Evolutionary conservation across 805 yeast species (phyloP).

Genomic region (Cyberlindnera mississippiensis): DNA sequence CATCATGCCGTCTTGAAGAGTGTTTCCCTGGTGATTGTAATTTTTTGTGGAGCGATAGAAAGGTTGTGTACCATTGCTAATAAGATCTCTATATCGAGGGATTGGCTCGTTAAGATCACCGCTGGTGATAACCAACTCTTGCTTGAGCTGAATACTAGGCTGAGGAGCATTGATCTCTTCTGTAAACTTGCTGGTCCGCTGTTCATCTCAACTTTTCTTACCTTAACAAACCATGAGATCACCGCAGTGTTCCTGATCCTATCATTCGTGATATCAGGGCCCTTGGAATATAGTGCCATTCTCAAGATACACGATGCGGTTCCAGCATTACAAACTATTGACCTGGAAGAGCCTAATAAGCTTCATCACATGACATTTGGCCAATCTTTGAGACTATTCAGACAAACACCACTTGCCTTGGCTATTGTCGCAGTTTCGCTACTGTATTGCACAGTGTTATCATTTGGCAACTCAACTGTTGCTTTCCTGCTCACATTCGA

Average conservation of each 20-base stretch:
- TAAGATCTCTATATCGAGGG: constrained; percentile 36
- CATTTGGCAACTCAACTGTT: constrained; percentile 36
- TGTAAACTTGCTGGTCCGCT: constrained; percentile 38
- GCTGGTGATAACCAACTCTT: constrained; percentile 26
- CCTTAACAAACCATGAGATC: constrained; percentile 21
- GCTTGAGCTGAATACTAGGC: constrained; percentile 29
- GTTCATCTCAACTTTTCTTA: constrained; percentile 31
- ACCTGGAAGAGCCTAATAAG: not conserved
- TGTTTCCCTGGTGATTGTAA: constrained; percentile 20
- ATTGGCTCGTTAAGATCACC: constrained; percentile 37
- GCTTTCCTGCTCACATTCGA: constrained; percentile 30
- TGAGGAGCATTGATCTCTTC: constrained; percentile 36
- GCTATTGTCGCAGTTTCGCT: constrained; percentile 30
- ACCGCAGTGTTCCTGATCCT: constrained; percentile 28
- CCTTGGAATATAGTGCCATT: constrained; percentile 33
- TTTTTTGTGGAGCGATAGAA: constrained; percentile 33
- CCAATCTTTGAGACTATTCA: constrained; percentile 20
- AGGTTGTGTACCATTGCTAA: constrained; percentile 32
- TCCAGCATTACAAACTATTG: constrained; percentile 24
- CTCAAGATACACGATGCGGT: constrained; percentile 31
- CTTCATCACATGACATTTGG: constrained; percentile 10
- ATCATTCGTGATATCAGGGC: constrained; percentile 28
- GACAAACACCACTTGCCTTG: constrained; percentile 26
- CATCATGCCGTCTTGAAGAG: constrained; percentile 9
- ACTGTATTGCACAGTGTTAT: constrained; percentile 35